Evolutionary conservation across 108 stramenopile species (phyloP), one percentile per base, ranked within the genome.

Genomic region (Cyclotella baltica): DNA sequence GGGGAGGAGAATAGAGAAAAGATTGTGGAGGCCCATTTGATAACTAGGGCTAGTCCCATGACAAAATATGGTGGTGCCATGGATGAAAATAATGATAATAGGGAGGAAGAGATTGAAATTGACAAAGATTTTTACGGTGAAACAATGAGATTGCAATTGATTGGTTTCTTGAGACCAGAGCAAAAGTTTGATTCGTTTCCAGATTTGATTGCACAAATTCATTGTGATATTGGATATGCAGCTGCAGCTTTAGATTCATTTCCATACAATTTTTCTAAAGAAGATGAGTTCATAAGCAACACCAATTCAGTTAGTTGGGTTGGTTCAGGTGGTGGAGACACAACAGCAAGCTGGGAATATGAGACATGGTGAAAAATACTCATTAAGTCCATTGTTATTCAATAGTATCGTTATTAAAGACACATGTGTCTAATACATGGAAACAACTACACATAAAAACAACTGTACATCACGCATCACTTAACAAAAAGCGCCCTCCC

Each of bases 21-120:
- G 76, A 94, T 97, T 67, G 90, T 93, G 11, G 96, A 97, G 75
- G 95, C 96, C 13, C 91, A 94, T 57, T 84, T 97, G 78, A 89
- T 95, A 47, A 83, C 81, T 0, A 72, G 35, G 19, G 43, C 33
- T 22, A 83, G 81, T 83, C 81, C 81, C 6, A 76, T 70, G 73
- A 57, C 23, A 37, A 67, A 43, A 16, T 62, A 63, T 52, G 70
- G 63, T 16, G 55, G 51, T 9, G 69, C 3, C 4, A 73, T 67
- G 6, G 78, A 72, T 31, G 53, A 73, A 11, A 57, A 67, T 5
- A 55, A 70, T 16, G 66, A 67, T 4, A 43, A 56, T 35, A 63
- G 29, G n/a, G 33, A 36, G 8, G 51, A 67, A 43, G 40, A 43
- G 13, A 11, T 40, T 50, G 62, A 76, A 29, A 77, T 71, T 47